phyloP scores from a whole-genome alignment of 164 flowering plant genomes.

The Dillenia turbinata region DNA sequence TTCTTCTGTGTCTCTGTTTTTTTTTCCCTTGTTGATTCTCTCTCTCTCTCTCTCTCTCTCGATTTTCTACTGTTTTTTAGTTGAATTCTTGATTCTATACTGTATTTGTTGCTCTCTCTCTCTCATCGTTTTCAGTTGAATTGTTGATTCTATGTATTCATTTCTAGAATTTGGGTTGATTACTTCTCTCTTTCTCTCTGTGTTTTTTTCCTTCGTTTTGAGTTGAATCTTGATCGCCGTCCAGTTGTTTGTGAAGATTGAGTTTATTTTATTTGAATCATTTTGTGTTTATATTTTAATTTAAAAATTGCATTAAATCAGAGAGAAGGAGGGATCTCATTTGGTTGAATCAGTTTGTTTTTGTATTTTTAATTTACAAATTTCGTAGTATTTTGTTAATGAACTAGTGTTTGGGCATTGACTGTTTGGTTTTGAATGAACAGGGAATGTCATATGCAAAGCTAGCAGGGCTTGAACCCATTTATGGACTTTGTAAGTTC shows the following conservation, averaged over 20 bases:
- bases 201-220: not conserved
- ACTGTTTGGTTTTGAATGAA: constrained; percentile 17
- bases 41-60: not conserved
- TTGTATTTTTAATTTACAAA: not conserved
- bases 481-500: constrained; percentile 96
- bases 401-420: not conserved
- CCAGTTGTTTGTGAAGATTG: not conserved
- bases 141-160: not conserved
- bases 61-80: not conserved
- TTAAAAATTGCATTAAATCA: not conserved
- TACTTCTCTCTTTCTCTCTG: not conserved
- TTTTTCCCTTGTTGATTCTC: not conserved
- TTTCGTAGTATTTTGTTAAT: not conserved
- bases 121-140: not conserved
- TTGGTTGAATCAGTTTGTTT: not conserved
- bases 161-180: not conserved
- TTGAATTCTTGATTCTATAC: not conserved
- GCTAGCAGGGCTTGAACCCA: constrained; percentile 91
- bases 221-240: not conserved
- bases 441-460: constrained; percentile 99
- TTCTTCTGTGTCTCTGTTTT: not conserved
- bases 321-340: not conserved
- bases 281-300: not conserved
- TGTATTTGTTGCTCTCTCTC: not conserved
- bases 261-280: not conserved